Evolutionary conservation across 495 filamentous ascomycete species (phyloP).

Genomic region (Xylaria palmicola): DNA sequence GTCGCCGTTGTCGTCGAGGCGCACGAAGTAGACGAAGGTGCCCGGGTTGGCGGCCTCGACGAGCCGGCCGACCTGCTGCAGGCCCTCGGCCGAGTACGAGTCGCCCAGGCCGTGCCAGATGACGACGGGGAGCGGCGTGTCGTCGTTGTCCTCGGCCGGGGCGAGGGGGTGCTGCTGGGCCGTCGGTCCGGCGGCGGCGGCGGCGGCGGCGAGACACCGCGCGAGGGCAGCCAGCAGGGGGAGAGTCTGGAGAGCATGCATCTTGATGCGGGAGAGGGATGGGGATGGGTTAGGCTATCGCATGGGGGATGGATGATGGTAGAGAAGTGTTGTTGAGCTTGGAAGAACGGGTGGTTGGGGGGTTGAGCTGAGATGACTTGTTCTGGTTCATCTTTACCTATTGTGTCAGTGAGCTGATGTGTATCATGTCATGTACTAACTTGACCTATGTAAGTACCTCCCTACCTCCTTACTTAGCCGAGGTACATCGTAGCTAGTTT

Average conservation of each 20-base stretch:
- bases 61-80: conserved; percentile 63
- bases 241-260: conserved; percentile 20
- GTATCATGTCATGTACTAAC: no score
- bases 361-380: no score
- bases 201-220: conserved; percentile 15
- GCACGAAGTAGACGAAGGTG: conserved; percentile 80
- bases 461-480: no score
- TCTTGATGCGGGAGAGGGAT: conserved; percentile 1
- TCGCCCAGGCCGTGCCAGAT: conserved; percentile 86
- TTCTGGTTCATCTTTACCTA: no score
- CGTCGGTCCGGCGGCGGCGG: conserved; percentile 21
- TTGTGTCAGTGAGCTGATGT: no score
- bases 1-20: conserved; percentile 62
- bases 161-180: not conserved
- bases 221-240: conserved; percentile 15
- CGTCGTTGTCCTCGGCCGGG: conserved; percentile 40
- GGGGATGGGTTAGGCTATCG: not conserved
- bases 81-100: conserved; percentile 72
- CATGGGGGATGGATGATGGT: not conserved
- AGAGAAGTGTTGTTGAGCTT: not conserved
- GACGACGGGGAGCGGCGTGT: conserved; percentile 75
- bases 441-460: no score
- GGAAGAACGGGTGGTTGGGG: no score
- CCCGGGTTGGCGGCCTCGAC: conserved; percentile 73
- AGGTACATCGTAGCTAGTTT: no score